These are phyloP conservation scores for Scheffersomyces cryptocercus DNA, from an alignment of 1,139 yeast species.

Conservation along the genomic window DNA sequence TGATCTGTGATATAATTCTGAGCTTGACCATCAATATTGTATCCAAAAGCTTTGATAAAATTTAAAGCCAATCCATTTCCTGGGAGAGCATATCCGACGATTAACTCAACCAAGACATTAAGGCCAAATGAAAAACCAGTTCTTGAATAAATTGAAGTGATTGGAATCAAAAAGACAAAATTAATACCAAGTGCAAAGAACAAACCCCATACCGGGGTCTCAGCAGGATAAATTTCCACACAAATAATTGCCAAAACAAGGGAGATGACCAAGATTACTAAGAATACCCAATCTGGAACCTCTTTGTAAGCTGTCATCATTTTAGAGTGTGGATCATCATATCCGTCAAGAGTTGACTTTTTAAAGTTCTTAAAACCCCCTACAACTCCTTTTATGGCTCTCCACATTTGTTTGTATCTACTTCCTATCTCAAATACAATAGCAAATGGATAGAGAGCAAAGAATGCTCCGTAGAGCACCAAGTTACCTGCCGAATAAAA, in stretches of 20 bases:
- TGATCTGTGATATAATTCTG: conserved; percentile 38
- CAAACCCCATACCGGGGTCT: conserved; percentile 22
- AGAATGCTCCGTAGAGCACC: conserved; percentile 17
- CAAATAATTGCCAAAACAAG: conserved; percentile 17
- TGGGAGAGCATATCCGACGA: conserved; percentile 21
- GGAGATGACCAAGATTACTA: conserved; percentile 12
- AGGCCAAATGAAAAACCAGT: conserved; percentile 20
- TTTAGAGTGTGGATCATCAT: conserved; percentile 15
- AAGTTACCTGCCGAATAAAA: conserved; percentile 35
- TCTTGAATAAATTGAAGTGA: conserved; percentile 15
- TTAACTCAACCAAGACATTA: conserved; percentile 21
- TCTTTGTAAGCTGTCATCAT: conserved; percentile 17
- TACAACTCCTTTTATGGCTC: conserved; percentile 6
- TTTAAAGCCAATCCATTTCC: conserved; percentile 22
- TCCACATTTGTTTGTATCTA: conserved; percentile 9
- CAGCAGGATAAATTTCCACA: conserved; percentile 18
- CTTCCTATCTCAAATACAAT: conserved; percentile 10
- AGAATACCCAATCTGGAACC: conserved; percentile 19
- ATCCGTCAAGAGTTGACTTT: conserved; percentile 13
- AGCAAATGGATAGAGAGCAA: conserved; percentile 18
- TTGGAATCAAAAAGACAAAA: conserved; percentile 20
- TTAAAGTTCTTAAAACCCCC: conserved; percentile 6
- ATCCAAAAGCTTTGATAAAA: conserved; percentile 22
- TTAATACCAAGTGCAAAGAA: conserved; percentile 23
- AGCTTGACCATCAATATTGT: conserved; percentile 34